Percentiles rank a stretch among this genome's conserved stretches.
Evolutionary conservation across 345 rosid genomes (phyloP).

Genomic region (Boechera divaricarpa): DNA sequence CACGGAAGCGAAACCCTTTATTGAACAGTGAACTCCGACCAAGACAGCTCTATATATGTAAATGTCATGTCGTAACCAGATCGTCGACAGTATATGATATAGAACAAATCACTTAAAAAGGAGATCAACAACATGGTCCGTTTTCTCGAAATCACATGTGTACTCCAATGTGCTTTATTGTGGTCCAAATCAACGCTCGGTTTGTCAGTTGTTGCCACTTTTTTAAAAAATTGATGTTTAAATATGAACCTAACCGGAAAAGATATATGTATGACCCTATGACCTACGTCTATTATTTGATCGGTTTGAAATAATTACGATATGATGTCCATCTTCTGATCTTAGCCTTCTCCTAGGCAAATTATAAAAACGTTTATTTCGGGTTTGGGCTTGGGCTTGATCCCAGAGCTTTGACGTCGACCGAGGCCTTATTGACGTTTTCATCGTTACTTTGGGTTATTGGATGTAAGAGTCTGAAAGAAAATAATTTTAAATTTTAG

Average conservation of each 20-base stretch:
- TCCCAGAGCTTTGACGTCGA: neutral
- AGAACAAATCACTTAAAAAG: constrained; percentile 16
- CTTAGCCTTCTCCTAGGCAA: neutral
- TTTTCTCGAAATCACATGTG: constrained; percentile 35
- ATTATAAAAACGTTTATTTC: neutral
- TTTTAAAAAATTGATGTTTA: constrained; percentile 9
- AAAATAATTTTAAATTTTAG: too few relatives aligned
- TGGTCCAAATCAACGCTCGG: constrained; percentile 37
- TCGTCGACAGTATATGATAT: constrained; percentile 26
- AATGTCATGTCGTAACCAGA: constrained; percentile 43
- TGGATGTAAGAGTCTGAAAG: too few relatives aligned
- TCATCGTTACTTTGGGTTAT: neutral
- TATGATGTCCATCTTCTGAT: neutral
- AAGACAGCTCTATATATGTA: constrained; percentile 37
- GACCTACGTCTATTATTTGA: neutral
- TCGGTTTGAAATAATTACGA: constrained; percentile 6
- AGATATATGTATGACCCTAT: neutral
- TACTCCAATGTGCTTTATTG: constrained; percentile 29
- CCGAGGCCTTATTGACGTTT: constrained; percentile 6
- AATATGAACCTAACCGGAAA: constrained; percentile 18
- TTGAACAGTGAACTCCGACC: constrained; percentile 43
- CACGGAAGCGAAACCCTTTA: constrained; percentile 23
- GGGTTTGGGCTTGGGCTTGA: constrained; percentile 15
- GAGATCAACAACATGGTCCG: constrained; percentile 35
- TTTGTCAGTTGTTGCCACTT: constrained; percentile 19